Percentiles rank a stretch among this genome's conserved stretches.
These are phyloP conservation scores for Phytophthora pluvialis DNA, from an alignment of 352 stramenopile genomes.

Conservation along the genomic window DNA sequence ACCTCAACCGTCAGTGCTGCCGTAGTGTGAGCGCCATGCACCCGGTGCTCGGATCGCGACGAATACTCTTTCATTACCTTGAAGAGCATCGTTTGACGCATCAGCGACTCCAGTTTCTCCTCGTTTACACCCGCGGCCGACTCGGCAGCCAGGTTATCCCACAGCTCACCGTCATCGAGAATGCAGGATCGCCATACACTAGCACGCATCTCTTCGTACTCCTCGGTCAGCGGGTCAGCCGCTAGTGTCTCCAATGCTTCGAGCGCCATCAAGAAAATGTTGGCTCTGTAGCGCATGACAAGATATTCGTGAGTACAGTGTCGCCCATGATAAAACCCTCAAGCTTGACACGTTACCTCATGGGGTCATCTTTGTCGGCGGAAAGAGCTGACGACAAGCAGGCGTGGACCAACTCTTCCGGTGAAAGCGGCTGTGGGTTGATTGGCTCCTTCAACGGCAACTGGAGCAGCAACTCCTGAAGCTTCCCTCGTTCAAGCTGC, in stretches of 20 bases:
- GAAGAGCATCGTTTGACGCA: conserved; percentile 79
- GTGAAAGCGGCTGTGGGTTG: conserved; percentile 43
- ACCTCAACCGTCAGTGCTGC: conserved; percentile 62
- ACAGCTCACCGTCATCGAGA: conserved; percentile 61
- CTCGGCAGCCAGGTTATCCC: conserved; percentile 58
- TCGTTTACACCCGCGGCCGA: conserved; percentile 67
- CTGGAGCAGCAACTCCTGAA: conserved; percentile 72
- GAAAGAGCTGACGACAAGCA: conserved; percentile 59
- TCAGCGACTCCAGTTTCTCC: conserved; percentile 61
- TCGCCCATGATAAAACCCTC: background rate
- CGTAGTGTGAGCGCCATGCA: conserved; percentile 10
- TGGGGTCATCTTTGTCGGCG: conserved; percentile 50
- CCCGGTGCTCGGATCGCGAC: conserved; percentile 28
- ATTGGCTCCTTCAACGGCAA: conserved; percentile 52
- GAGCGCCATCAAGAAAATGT: conserved; percentile 72
- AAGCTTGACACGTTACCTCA: conserved; percentile 43
- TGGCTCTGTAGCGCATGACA: conserved; percentile 42
- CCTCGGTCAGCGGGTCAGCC: conserved; percentile 33
- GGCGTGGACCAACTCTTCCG: conserved; percentile 52
- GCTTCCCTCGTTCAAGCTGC: conserved; percentile 56
- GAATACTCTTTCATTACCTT: conserved; percentile 62
- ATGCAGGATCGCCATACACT: conserved; percentile 68
- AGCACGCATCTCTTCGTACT: conserved; percentile 56
- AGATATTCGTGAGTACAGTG: conserved; percentile 5
- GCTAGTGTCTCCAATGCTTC: conserved; percentile 70